phyloP scores from a whole-genome alignment of 768 basidiomycete genomes.

The Hysterangium stoloniferum region DNA sequence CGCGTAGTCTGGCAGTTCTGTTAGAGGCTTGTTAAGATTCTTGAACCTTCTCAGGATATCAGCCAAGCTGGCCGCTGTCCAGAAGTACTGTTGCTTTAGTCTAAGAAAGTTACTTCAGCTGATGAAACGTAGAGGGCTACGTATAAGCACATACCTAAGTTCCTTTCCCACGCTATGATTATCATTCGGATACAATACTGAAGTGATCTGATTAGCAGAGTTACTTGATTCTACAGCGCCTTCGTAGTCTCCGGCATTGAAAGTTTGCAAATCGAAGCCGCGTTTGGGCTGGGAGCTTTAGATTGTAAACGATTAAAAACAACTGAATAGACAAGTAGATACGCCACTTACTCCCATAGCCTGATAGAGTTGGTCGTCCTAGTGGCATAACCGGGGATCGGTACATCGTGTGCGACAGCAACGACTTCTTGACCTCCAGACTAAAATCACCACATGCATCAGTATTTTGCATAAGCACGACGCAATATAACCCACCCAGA shows the following conservation, averaged over 20 bases:
- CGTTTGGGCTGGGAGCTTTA: slow-evolving; percentile 60
- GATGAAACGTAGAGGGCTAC: background rate
- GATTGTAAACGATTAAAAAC: background rate
- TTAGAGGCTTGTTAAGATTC: slow-evolving; percentile 74
- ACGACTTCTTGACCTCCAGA: slow-evolving; percentile 90
- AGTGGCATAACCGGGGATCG: slow-evolving; percentile 80
- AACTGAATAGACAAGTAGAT: slow-evolving; percentile 8
- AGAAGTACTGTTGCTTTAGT: slow-evolving; percentile 95
- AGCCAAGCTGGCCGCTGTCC: slow-evolving; percentile 80
- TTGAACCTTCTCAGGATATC: slow-evolving; percentile 94
- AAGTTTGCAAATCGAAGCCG: slow-evolving; percentile 89
- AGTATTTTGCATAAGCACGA: no score
- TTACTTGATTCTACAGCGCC: slow-evolving; percentile 81
- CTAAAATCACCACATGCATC: slow-evolving; percentile 17
- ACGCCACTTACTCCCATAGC: slow-evolving; percentile 26
- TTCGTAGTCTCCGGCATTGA: slow-evolving; percentile 96
- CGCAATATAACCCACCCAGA: slow-evolving; percentile 35
- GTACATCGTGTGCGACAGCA: slow-evolving; percentile 90
- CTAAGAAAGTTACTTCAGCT: slow-evolving; percentile 37
- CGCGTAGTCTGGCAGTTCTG: slow-evolving; percentile 77
- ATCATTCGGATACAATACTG: slow-evolving; percentile 95
- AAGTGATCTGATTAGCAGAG: slow-evolving; percentile 88
- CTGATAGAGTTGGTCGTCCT: slow-evolving; percentile 84
- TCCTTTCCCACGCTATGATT: slow-evolving; percentile 78
- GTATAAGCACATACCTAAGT: slow-evolving; percentile 24